phyloP scores from a whole-genome alignment of 2,329 filamentous ascomycete species.

The Didymella exigua region DNA sequence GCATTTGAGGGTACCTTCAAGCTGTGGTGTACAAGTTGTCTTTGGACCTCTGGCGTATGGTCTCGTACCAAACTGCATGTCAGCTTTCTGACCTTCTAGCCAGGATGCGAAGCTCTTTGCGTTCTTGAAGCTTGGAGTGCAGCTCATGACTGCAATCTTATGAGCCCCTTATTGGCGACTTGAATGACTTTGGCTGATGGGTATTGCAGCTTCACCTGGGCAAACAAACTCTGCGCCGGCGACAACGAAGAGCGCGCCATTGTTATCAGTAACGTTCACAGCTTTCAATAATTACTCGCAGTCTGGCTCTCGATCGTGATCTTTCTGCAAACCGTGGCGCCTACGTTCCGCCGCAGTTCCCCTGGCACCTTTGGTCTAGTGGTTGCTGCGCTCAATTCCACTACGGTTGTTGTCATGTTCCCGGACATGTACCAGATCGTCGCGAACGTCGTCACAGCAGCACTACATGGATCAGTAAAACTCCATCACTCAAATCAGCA shows the following conservation, averaged over 20 bases:
- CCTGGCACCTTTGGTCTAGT: constrained; percentile 1
- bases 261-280: constrained; percentile 6
- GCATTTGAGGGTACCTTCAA: constrained; percentile 3
- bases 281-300: constrained; percentile 4
- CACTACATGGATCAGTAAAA: neutral
- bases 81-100: constrained; percentile 2
- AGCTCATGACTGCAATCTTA: constrained; percentile 8
- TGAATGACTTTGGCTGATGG: neutral
- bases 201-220: neutral
- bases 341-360: constrained; percentile 1
- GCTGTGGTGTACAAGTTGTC: constrained; percentile 5
- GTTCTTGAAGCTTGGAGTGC: constrained; percentile 3
- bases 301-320: constrained; percentile 5
- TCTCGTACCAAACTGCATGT: neutral
- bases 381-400: neutral
- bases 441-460: neutral
- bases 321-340: constrained; percentile 4
- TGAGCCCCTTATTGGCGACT: neutral
- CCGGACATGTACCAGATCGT: neutral
- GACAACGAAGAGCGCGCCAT: constrained; percentile 4
- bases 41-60: constrained; percentile 7
- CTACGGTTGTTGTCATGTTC: neutral
- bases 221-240: constrained; percentile 3
- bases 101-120: constrained; percentile 4
- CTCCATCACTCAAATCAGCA: neutral